A percentile compares a stretch with the other conserved stretches of the same genome.
Conservation (phyloP, 768 basidiomycete species). For the Dioszegia hungarica region DNA sequence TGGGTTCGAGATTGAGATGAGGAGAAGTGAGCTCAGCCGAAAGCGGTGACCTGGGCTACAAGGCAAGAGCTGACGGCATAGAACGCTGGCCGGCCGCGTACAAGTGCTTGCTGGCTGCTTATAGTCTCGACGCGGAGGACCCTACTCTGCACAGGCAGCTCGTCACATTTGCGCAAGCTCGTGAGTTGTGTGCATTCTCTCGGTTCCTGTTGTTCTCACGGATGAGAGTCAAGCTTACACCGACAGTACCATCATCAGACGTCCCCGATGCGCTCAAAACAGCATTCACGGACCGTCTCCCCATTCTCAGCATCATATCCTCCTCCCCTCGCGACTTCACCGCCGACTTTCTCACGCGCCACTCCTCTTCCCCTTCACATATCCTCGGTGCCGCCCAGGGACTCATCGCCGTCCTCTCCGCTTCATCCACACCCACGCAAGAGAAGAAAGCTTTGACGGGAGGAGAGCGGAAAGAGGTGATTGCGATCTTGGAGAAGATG, state of each 20-base stretch:
- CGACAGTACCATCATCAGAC: constrained; percentile 53
- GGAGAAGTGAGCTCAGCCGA: constrained; percentile 63
- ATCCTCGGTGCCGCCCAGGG: constrained; percentile 65
- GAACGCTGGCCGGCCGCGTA: constrained; percentile 77
- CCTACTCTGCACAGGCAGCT: constrained; percentile 69
- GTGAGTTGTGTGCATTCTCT: too few species aligned
- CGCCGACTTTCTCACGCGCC: constrained; percentile 67
- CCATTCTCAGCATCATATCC: constrained; percentile 48
- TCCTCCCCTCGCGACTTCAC: constrained; percentile 62
- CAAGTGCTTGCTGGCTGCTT: constrained; percentile 61
- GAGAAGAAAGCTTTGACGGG: neutral
- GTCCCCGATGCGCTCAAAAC: constrained; percentile 55
- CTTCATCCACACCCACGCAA: neutral
- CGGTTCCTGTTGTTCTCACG: too few species aligned
- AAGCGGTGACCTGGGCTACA: neutral
- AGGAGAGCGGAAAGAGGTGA: neutral
- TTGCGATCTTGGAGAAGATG: constrained; percentile 14
- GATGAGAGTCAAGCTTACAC: too few species aligned
- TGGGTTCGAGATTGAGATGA: constrained; percentile 73
- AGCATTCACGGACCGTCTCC: constrained; percentile 55
- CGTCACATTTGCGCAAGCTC: constrained; percentile 59
- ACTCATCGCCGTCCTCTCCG: constrained; percentile 11
- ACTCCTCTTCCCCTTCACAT: constrained; percentile 55
- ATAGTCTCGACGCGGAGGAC: constrained; percentile 55
- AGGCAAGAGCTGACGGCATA: constrained; percentile 40